Conservation (phyloP, 371 early-diverging fungal species). For the Batrachochytrium dendrobatidis region DNA sequence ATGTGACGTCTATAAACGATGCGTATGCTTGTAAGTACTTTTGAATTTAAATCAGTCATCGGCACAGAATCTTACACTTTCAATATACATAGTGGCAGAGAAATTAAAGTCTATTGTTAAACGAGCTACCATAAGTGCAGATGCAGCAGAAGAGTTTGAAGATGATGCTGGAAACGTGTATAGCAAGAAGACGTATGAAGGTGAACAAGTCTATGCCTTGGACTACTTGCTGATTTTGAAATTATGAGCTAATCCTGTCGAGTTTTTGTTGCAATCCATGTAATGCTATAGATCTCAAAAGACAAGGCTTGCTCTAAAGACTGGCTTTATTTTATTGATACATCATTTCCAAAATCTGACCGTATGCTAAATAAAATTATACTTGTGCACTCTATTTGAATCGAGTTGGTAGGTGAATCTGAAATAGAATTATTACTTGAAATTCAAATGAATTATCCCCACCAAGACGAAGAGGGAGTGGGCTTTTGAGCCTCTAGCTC, state of each 20-base stretch:
- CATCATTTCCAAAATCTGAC: too few relatives aligned
- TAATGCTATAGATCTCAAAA: slow-evolving; percentile 14
- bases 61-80: neutral
- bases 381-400: neutral
- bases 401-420: neutral
- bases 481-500: neutral
- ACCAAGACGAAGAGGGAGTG: too few relatives aligned
- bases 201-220: slow-evolving; percentile 9
- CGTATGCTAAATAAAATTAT: neutral
- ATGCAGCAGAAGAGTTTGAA: slow-evolving; percentile 91
- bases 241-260: neutral
- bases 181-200: slow-evolving; percentile 94
- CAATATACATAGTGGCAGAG: slow-evolving; percentile 62
- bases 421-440: neutral
- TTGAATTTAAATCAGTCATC: neutral
- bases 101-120: slow-evolving; percentile 58
- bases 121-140: slow-evolving; percentile 58
- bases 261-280: neutral
- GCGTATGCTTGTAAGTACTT: slow-evolving; percentile 71
- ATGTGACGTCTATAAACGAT: slow-evolving; percentile 87
- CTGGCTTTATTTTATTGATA: neutral
- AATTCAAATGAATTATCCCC: neutral
- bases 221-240: neutral
- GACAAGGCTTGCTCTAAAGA: slow-evolving; percentile 16
- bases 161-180: slow-evolving; percentile 96